Percentiles rank a stretch among this genome's conserved stretches.
phyloP scores from a whole-genome alignment of 495 filamentous ascomycete species.

The Talaromyces liani region DNA sequence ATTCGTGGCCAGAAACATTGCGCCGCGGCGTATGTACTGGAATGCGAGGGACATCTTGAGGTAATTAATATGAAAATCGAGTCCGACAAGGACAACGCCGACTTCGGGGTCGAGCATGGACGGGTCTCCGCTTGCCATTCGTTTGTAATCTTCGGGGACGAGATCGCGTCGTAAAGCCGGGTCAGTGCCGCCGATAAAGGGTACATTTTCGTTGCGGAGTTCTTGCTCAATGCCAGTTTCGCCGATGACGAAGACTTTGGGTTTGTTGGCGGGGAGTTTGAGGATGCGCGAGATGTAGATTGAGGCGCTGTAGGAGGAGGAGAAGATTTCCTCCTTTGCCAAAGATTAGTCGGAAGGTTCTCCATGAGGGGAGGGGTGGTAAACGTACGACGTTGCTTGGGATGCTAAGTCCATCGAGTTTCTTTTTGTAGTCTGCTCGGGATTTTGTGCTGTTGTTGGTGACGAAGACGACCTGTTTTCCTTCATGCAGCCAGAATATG shows the following conservation, averaged over 20 bases:
- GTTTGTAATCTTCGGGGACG: slow-evolving; percentile 66
- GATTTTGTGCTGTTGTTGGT: slow-evolving; percentile 99
- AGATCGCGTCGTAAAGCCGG: slow-evolving; percentile 68
- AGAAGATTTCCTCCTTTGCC: slow-evolving; percentile 82
- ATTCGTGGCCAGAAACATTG: slow-evolving; percentile 92
- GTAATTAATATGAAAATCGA: slow-evolving; percentile 93
- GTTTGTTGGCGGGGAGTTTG: slow-evolving; percentile 63
- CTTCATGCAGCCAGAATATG: slow-evolving; percentile 28
- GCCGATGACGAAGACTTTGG: slow-evolving; percentile 90
- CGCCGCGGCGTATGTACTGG: slow-evolving; percentile 76
- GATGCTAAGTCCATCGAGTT: slow-evolving; percentile 77
- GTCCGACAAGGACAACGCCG: slow-evolving; percentile 76
- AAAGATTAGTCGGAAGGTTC: background rate
- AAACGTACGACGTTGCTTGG: slow-evolving; percentile 54
- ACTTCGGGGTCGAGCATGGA: slow-evolving; percentile 78
- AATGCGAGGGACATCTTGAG: slow-evolving; percentile 76
- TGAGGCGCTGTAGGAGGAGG: slow-evolving; percentile 87
- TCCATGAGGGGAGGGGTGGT: background rate
- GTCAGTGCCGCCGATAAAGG: slow-evolving; percentile 85
- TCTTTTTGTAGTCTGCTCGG: slow-evolving; percentile 83
- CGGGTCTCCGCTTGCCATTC: slow-evolving; percentile 59
- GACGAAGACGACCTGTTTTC: slow-evolving; percentile 91
- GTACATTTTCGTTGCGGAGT: slow-evolving; percentile 64
- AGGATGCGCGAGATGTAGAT: slow-evolving; percentile 95
- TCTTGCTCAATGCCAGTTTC: slow-evolving; percentile 90